A percentile compares a stretch with the other conserved stretches of the same genome.
These are phyloP conservation scores for Fistulinella staudtii DNA, from an alignment of 1,284 basidiomycete species.

Conservation along the genomic window DNA sequence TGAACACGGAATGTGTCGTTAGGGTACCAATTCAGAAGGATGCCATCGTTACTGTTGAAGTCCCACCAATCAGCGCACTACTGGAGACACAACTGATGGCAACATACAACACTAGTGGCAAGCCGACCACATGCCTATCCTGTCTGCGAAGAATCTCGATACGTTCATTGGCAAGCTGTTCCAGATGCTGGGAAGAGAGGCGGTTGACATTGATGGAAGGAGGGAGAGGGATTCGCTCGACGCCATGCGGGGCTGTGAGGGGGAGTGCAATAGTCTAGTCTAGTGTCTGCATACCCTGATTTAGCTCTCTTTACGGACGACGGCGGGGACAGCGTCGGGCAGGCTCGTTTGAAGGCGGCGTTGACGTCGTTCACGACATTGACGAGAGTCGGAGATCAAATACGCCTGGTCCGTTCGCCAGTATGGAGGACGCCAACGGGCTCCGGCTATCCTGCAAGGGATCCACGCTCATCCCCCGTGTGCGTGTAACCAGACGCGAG, in stretches of 20 bases:
- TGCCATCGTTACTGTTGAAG: constrained; percentile 31
- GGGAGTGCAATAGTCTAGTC: constrained; percentile 13
- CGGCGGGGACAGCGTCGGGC: constrained; percentile 3
- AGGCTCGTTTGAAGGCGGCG: constrained; percentile 14
- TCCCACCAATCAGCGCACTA: constrained; percentile 9
- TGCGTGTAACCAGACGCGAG: constrained; percentile 21
- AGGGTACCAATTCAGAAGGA: constrained; percentile 30
- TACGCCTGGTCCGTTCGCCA: background rate
- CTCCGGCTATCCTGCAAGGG: constrained; percentile 37
- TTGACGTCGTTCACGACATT: constrained; percentile 13
- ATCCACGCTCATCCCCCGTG: constrained; percentile 28
- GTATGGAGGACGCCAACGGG: constrained; percentile 42
- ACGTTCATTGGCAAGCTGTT: constrained; percentile 20
- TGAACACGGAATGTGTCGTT: background rate
- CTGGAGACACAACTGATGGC: background rate
- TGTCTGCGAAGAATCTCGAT: constrained; percentile 18
- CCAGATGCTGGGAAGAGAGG: constrained; percentile 12
- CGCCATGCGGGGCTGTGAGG: constrained; percentile 21
- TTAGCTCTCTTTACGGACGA: constrained; percentile 22
- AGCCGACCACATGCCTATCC: constrained; percentile 22
- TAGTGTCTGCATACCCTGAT: constrained; percentile 11
- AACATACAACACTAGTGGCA: constrained; percentile 28
- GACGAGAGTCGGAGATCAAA: constrained; percentile 23
- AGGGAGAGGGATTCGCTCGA: constrained; percentile 27
- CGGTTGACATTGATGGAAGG: constrained; percentile 6